Base-by-base conservation (phyloP, 2,329 filamentous ascomycete species). In the Fusarium verrucosum region DNA sequence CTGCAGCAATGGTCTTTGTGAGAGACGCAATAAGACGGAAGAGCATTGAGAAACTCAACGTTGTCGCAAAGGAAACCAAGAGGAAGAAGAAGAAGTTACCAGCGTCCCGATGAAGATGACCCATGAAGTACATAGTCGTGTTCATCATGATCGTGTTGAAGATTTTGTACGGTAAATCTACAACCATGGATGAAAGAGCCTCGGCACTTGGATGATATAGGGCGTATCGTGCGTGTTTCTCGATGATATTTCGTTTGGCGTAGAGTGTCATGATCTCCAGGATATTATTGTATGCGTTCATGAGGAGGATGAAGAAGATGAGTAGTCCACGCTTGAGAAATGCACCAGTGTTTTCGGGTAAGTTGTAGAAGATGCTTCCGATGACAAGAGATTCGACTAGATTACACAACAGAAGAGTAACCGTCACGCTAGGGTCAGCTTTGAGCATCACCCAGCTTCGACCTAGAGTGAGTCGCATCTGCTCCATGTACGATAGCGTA, bases 41-140 rank as follows among this genome's bases (percentile, higher is more conserved):
- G 50, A 89, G 38, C 81, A 88, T 88, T 28, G 85, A 88, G 86
- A 89, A 89, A 47, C 82, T 82, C 62, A 90, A 71, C 0, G 85
- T 88, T 10, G 83, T 81, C 37, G 80, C 73, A 69, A 89, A 80
- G 8, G 79, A 78, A n/a, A 84, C 72, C 2, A 84, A 62, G 2
- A 79, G 71, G 62, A 80, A 84, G 63, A 78, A 82, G 70, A 83
- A 83, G 70, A 82, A 84, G 5, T 77, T 73, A 0, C 78, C 80
- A 0, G 88, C 58, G 81, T 82, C 46, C 85, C 76, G 75, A 88
- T 85, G 16, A 84, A 91, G 6, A 82, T 87, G 84, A 0, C 85
- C 84, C 84, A 91, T 85, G 72, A 90, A 90, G 75, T 90, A 90
- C 3, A 90, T 74, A 1, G 83, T 62, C 0, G 58, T 58, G 10